A percentile compares a stretch with the other conserved stretches of the same genome.
These are phyloP conservation scores for Cystobasidiaceae sp. DNA, from an alignment of 1,284 basidiomycete species.

Conservation along the genomic window DNA sequence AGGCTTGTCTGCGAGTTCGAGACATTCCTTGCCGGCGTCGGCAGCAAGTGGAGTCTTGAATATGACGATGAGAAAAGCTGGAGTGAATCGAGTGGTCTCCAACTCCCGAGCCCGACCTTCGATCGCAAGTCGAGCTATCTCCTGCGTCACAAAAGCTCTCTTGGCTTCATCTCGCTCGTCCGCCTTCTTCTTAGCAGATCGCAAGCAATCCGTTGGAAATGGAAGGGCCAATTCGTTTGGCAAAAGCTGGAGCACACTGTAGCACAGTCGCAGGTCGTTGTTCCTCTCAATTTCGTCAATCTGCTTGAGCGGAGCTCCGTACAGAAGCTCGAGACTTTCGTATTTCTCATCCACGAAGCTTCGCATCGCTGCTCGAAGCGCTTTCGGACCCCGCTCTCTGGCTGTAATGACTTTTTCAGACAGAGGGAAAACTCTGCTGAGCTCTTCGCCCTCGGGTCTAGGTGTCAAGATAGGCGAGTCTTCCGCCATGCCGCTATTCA, in stretches of 20 bases:
- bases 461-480: background rate
- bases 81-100: background rate
- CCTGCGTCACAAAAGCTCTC: background rate
- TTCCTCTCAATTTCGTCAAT: background rate
- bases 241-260: background rate
- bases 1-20: too few relatives aligned
- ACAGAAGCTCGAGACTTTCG: conserved; percentile 6
- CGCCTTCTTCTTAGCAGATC: background rate
- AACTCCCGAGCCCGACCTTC: background rate
- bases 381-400: background rate
- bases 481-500: background rate
- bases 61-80: background rate
- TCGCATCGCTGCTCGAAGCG: background rate
- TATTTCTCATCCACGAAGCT: conserved; percentile 9
- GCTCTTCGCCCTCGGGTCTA: background rate
- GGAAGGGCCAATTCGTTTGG: background rate
- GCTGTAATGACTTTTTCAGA: background rate
- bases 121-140: background rate
- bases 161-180: background rate
- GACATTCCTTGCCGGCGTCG: too few relatives aligned
- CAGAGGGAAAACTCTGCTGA: background rate
- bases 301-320: background rate
- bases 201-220: background rate
- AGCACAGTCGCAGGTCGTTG: background rate
- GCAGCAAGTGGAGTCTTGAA: too few relatives aligned